phyloP scores from a whole-genome alignment of 352 stramenopile species.

The Phytophthora sp. region DNA sequence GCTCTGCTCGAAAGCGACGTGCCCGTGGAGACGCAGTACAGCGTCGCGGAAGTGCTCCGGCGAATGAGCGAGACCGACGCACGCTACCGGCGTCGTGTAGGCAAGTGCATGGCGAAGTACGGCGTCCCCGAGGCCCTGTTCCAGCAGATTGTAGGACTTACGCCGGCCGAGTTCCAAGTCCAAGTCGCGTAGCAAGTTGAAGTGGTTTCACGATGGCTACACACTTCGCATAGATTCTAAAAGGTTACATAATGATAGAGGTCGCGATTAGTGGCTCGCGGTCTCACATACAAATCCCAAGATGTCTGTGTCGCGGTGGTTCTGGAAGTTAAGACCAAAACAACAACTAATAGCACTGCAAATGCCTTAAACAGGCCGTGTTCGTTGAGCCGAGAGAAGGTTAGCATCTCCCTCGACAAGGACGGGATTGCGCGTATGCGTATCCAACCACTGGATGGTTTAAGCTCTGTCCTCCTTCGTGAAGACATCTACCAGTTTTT shows the following conservation, averaged over 20 bases:
- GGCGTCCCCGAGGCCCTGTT: conserved; percentile 16
- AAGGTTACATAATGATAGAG: conserved; percentile 38
- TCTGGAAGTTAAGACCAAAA: conserved; percentile 43
- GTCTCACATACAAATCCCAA: conserved; percentile 27
- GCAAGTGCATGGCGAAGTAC: conserved; percentile 27
- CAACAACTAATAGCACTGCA: conserved; percentile 17
- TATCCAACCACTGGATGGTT: conserved; percentile 85
- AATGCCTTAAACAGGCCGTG: conserved; percentile 33
- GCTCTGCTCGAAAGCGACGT: conserved; percentile 31
- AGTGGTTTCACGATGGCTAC: conserved; percentile 2
- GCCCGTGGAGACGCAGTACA: conserved; percentile 26
- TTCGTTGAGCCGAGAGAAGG: conserved; percentile 95
- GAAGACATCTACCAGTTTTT: conserved; percentile 82
- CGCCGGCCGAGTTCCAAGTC: conserved; percentile 14
- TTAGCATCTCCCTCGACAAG: conserved; percentile 96
- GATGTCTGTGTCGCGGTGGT: background rate
- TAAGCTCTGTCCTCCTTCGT: conserved; percentile 76
- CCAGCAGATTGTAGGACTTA: conserved; percentile 20
- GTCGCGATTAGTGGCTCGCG: background rate
- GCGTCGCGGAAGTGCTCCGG: conserved; percentile 27
- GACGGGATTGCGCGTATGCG: conserved; percentile 88
- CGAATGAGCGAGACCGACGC: conserved; percentile 16
- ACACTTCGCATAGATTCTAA: conserved; percentile 16
- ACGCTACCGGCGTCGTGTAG: conserved; percentile 16
- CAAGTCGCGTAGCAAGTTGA: conserved; percentile 16